A percentile compares a stretch with the other conserved stretches of the same genome.
These are phyloP conservation scores for Blastosporella zonata DNA, from an alignment of 1,284 basidiomycete genomes.

Conservation along the genomic window DNA sequence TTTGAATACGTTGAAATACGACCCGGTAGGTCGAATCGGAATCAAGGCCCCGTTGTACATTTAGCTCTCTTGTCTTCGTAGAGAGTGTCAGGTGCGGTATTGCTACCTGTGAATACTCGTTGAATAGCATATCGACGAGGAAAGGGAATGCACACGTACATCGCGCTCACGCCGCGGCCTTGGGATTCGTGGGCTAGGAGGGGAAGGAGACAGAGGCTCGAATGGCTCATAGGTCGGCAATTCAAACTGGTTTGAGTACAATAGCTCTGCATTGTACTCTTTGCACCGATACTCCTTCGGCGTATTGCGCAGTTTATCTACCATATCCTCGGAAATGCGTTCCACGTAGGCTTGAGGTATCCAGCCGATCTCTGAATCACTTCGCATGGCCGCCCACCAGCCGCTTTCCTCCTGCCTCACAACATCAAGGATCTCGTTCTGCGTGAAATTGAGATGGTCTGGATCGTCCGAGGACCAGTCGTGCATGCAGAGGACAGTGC, in stretches of 20 bases:
- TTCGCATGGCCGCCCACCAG: conserved; percentile 77
- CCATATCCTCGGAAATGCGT: conserved; percentile 42
- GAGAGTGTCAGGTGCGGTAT: conserved; percentile 6
- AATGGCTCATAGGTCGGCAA: conserved; percentile 31
- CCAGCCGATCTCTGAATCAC: conserved; percentile 61
- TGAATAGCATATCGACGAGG: background rate
- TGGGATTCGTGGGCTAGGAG: conserved; percentile 7
- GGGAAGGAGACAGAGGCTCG: conserved; percentile 23
- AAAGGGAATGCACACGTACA: conserved; percentile 7
- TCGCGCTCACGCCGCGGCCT: conserved; percentile 12
- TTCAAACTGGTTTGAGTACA: conserved; percentile 27
- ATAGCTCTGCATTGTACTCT: conserved; percentile 45
- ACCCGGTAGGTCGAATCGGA: conserved; percentile 16
- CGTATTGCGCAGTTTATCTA: conserved; percentile 40
- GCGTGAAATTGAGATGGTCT: conserved; percentile 58
- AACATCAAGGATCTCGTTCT: conserved; percentile 65
- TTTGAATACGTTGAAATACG: conserved; percentile 12
- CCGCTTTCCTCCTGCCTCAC: conserved; percentile 68
- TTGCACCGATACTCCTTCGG: conserved; percentile 40
- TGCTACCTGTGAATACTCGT: conserved; percentile 5
- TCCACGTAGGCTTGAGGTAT: conserved; percentile 61
- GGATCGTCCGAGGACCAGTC: conserved; percentile 63
- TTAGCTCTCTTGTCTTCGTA: conserved; percentile 7
- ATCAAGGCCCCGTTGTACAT: conserved; percentile 4
- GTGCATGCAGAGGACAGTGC: conserved; percentile 60